Conservation (phyloP, 2,329 filamentous ascomycete species). For the Fusarium goolgardi region DNA sequence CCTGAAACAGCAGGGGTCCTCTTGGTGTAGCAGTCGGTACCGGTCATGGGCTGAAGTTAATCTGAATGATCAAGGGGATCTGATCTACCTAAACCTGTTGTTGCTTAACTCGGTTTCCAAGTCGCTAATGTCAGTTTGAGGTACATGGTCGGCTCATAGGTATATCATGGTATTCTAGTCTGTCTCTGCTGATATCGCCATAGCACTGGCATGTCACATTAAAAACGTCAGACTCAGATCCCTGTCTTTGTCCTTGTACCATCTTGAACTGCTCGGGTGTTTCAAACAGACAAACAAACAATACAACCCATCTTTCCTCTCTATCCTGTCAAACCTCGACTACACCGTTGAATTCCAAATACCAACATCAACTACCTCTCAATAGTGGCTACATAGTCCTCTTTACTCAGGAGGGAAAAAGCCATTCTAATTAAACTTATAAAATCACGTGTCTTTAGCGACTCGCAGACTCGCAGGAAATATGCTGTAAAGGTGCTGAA, state of each 20-base stretch:
- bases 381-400: neutral
- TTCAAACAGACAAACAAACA: slow-evolving; percentile 42
- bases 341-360: neutral
- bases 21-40: slow-evolving; percentile 2
- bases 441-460: slow-evolving; percentile 20
- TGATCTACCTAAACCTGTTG: slow-evolving; percentile 1
- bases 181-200: neutral
- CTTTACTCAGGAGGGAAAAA: slow-evolving; percentile 5
- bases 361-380: neutral
- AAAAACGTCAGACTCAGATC: slow-evolving; percentile 18
- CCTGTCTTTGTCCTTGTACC: slow-evolving; percentile 19
- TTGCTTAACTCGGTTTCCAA: neutral
- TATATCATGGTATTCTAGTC: neutral
- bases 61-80: slow-evolving; percentile 5
- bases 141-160: neutral
- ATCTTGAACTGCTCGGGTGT: slow-evolving; percentile 37
- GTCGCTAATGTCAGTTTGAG: neutral
- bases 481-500: slow-evolving; percentile 16
- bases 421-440: slow-evolving; percentile 1
- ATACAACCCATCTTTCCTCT: neutral
- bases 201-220: neutral
- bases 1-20: slow-evolving; percentile 34
- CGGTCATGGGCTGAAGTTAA: slow-evolving; percentile 20
- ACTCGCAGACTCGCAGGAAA: slow-evolving; percentile 5
- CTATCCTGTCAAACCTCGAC: neutral